These are phyloP conservation scores for Arthroderma sp. DNA, from an alignment of 2,329 filamentous ascomycete genomes.

Conservation along the genomic window DNA sequence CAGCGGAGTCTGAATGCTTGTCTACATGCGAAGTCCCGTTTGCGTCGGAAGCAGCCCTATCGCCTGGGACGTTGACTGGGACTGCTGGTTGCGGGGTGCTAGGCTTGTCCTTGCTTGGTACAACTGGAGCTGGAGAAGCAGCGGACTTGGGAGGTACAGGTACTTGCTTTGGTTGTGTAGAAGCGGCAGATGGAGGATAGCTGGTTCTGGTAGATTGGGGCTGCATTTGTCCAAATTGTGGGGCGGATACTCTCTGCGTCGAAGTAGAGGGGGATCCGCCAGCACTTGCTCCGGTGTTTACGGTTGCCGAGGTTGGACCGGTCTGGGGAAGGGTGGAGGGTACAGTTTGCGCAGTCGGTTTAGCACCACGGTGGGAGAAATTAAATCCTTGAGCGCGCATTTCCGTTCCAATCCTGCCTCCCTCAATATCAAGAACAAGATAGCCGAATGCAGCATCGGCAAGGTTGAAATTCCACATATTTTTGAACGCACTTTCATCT, in stretches of 20 bases:
- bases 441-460: slow-evolving; percentile 96
- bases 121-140: slow-evolving; percentile 29
- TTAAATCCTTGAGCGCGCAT: slow-evolving; percentile 99
- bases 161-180: slow-evolving; percentile 20
- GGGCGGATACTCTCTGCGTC: slow-evolving; percentile 15
- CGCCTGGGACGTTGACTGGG: slow-evolving; percentile 13
- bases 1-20: slow-evolving; percentile 30
- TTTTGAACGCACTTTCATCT: slow-evolving; percentile 98
- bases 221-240: slow-evolving; percentile 31
- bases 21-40: slow-evolving; percentile 41
- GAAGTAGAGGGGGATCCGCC: slow-evolving; percentile 25
- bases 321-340: slow-evolving; percentile 10
- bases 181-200: slow-evolving; percentile 17
- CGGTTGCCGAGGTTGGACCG: slow-evolving; percentile 1
- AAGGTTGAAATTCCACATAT: slow-evolving; percentile 99
- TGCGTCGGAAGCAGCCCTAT: slow-evolving; percentile 29
- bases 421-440: slow-evolving; percentile 86
- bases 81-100: slow-evolving; percentile 34
- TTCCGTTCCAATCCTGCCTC: slow-evolving; percentile 90
- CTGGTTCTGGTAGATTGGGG: slow-evolving; percentile 17
- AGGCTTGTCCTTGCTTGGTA: slow-evolving; percentile 38
- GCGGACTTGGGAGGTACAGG: slow-evolving; percentile 15
- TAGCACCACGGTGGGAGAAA: slow-evolving; percentile 87
- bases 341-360: slow-evolving; percentile 41
- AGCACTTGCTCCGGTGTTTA: slow-evolving; percentile 21